Conservation (phyloP, 441 rosid species). For the Corymbia citriodora region DNA sequence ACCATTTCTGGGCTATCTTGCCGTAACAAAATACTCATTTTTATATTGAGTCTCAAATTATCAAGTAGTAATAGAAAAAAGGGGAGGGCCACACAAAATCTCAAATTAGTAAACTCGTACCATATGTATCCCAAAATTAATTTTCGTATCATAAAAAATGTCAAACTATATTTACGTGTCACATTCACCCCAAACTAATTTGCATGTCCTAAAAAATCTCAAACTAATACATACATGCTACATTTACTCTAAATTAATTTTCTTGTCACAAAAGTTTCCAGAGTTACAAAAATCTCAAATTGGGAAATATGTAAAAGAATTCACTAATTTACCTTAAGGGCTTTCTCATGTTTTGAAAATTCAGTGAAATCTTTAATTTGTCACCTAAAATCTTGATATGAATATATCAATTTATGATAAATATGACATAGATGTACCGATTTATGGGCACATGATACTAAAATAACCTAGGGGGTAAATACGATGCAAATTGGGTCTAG, state of each 20-base stretch:
- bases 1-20: background rate
- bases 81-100: background rate
- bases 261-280: fast-evolving
- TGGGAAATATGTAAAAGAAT: background rate
- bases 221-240: fast-evolving
- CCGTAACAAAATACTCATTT: fast-evolving
- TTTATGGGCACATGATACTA: too few species aligned
- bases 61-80: too few species aligned
- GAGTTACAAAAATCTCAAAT: background rate
- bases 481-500: too few species aligned
- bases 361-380: fast-evolving
- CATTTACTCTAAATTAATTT: background rate
- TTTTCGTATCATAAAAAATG: background rate
- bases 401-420: background rate
- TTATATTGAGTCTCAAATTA: background rate
- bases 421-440: fast-evolving
- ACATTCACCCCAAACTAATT: fast-evolving
- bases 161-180: background rate
- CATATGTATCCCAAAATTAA: background rate
- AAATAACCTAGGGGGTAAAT: too few species aligned
- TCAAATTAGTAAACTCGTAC: fast-evolving
- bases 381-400: background rate
- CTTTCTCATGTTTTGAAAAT: background rate
- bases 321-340: background rate
- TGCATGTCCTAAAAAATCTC: fast-evolving